Base-by-base conservation (phyloP, 768 basidiomycete species). In the Pulveroboletus frians region DNA sequence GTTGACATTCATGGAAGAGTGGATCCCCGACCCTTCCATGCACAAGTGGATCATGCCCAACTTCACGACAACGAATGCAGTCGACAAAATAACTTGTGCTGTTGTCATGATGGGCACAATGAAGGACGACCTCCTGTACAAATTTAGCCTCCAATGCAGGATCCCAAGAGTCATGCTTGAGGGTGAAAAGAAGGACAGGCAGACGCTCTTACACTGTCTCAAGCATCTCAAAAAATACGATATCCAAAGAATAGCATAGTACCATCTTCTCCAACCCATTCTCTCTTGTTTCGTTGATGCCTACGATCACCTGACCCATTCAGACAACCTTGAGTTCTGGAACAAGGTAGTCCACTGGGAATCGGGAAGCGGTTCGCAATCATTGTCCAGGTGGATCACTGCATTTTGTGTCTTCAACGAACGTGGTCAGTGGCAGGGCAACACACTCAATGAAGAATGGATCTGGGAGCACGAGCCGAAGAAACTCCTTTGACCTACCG, bases 111-210 rank as follows among this genome's bases (percentile, higher is more conserved):
- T 78, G 73, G 65, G 71, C 6, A 70, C 67, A 18, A 53, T 74
- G 58, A 71, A 74, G 49, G 44, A 64, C n/a, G 74, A 70, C 49
- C 75, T 76, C 58, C 26, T 57, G 6, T 73, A 70, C 52, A 61
- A 54, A 29, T 59, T 70, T 30, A 35, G 37, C 9, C 41, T 63
- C 9, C 51, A 49, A 14, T 75, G 75, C 38, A 74, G 77, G 2
- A 69, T 77, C 4, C 74, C 77, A 14, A 65, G 58, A 29, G 65
- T 79, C 40, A 76, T 74, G 5, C 68, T 79, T 30, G 64, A 71
- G 42, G 76, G 76, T 1, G 65, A 63, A 34, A 64, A 61, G 29
- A 45, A 56, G 3, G 77, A 78, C 55, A 77, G 71, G 68, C 49
- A 67, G 14, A 52, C 55, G 5, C 61, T 77, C 10, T 59, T 70